Conservation (phyloP, 2,329 filamentous ascomycete genomes). For the Arachnopeziza araneosa region DNA sequence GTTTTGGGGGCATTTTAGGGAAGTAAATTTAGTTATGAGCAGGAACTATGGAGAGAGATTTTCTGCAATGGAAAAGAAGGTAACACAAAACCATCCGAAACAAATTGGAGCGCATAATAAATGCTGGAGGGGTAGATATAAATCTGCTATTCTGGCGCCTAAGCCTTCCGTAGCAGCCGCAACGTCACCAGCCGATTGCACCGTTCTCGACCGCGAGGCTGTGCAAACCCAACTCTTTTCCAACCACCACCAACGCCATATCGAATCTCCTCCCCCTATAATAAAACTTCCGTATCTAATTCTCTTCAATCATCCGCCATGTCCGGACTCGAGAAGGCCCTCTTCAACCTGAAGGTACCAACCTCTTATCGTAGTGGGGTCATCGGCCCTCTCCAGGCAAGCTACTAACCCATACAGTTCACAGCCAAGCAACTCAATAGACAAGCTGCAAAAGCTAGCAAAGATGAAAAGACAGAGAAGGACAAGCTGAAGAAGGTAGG, state of each 20-base stretch:
- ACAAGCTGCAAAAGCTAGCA: constrained; percentile 55
- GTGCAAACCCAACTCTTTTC: constrained; percentile 1
- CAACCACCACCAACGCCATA: constrained; percentile 3
- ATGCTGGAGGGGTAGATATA: constrained; percentile 15
- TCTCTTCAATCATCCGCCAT: constrained; percentile 32
- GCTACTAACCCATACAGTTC: constrained; percentile 36
- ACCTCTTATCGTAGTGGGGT: neutral
- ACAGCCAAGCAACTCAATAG: constrained; percentile 58
- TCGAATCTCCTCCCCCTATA: neutral
- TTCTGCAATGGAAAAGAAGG: too few relatives aligned
- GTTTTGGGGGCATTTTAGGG: constrained; percentile 34
- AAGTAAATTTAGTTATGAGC: neutral
- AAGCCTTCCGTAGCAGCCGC: constrained; percentile 8
- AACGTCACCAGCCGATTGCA: constrained; percentile 15
- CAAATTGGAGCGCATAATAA: neutral
- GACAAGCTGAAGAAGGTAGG: constrained; percentile 54
- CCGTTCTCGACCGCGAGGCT: constrained; percentile 17
- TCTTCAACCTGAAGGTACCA: constrained; percentile 55
- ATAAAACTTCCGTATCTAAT: neutral
- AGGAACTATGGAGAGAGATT: neutral
- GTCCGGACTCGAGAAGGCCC: constrained; percentile 56
- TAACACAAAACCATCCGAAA: too few relatives aligned
- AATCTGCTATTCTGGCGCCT: constrained; percentile 12
- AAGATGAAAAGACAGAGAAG: constrained; percentile 56
- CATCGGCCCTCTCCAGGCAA: neutral